Base-by-base conservation (phyloP, 345 rosid species). In the Fremontodendron californicum region DNA sequence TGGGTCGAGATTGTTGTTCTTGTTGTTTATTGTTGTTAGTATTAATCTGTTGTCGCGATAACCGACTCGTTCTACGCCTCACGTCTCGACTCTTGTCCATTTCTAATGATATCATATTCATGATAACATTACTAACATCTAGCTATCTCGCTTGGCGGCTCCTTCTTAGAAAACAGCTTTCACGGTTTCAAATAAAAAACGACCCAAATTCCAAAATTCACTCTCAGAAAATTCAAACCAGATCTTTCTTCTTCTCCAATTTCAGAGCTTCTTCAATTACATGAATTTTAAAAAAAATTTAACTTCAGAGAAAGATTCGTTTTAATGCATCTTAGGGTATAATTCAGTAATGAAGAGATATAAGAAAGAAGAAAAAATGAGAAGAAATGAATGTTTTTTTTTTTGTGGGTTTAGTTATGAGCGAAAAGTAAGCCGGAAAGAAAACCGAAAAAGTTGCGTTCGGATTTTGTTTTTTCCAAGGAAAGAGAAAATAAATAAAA, bases 81-180 rank as follows among this genome's bases (percentile, higher is more conserved):
- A 78, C 71, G 87, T 88, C 92, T 68, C 83, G 79, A 79, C 80
- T 76, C 83, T 79, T 90, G 87, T 91, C 90, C 89, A 87, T 91
- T 78, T 85, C 88, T 43, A 12, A 1, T 43, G 48, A 43, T 43
- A 43, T 11, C 48, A 43, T 43, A 43, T 43, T 52, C 78, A 77
- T 69, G 71, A 76, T 42, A 23, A 51, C 74, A 48, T 73, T 37
- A n/a, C 42, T 12, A 78, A 64, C 74, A 60, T 61, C 69, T 42
- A 72, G 43, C 75, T 54, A 54, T 37, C 70, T 9, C 39, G 11
- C 43, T 39, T 39, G 43, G 27, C 69, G 4, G 51, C 33, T 25
- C 33, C 45, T 19, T 11, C 52, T 12, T 31, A n/a, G 61, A 71
- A 58, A 80, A 76, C 74, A 62, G 82, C 81, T 76, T 82, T 69